Base-by-base conservation (phyloP, 2,329 filamentous ascomycete genomes). In the Diaporthe vaccinii region DNA sequence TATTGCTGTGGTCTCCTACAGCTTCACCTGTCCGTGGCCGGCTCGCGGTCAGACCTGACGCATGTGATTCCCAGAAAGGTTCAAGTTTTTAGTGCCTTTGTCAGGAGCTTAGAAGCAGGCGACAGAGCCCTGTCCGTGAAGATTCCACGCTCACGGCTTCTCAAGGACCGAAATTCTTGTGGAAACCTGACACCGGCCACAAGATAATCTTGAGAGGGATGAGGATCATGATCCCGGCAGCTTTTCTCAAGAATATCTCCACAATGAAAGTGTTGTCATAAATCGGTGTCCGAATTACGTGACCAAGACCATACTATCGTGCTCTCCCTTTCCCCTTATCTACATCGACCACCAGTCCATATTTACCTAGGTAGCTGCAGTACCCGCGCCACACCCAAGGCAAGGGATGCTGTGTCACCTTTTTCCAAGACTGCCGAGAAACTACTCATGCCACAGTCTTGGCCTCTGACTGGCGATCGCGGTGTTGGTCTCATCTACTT, bases 371-470 rank as follows among this genome's bases (percentile, higher is more conserved):
- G n/a, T n/a, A n/a, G 36, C 65, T 15, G 31, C 49, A 68, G 46
- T 39, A 68, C 65, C 65, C 65, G 65, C 65, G 65, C 65, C 46
- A 4, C 39, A 53, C 8, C 15, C 22, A n/a, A 53, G 31, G 46
- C 65, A 25, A 68, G 46, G 31, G 46, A 25, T 39, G 46, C n/a
- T 20, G 46, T 53, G 28, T 36, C 46, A 68, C 22, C 49, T 28
- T 14, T 68, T 68, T 68, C 65, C 65, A 68, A 68, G 65, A 39
- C 22, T 4, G 65, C 65, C 46, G 31, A 68, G 44, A n/a, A 68
- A 53, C 49, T 20, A 15, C 39, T 68, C 65, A 28, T 34, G 5
- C 65, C 46, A 68, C 10, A 68, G 17, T 68, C 44, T 53, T 39
- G 65, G 46, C 65, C 46, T 68, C 65, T 68, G 31, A 68, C 31